Evolutionary conservation across 1,139 yeast genomes (phyloP), one percentile per base, ranked within the genome.

Genomic region (Scheffersomyces insectosa): DNA sequence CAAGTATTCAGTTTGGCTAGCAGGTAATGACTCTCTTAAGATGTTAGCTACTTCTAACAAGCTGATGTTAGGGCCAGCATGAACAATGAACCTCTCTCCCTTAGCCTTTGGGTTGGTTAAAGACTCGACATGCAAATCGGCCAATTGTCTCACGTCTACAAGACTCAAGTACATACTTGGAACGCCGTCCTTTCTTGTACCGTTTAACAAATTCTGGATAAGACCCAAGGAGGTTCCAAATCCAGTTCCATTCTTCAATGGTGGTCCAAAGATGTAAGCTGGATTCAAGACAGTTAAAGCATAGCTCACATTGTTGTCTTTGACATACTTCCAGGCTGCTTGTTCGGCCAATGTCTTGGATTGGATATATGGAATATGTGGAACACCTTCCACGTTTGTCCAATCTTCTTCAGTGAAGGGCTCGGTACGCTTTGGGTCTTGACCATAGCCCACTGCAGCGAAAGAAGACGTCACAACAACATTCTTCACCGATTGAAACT

Each of bases 401-500:
- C 20, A 31, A 14, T 31, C 34, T n/a, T 31, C 20, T 20, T 31
- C 34, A 14, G 25, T 14, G 20, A 31, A 31, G 13, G 34, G 34
- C 8, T 31, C 23, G 20, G 34, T 15, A 14, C 20, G 34, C 34
- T 31, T 20, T 20, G 25, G 25, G 20, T 20, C 34, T 14, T 31
- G 34, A 3, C 34, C 34, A 31, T 31, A 31, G 20, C 23, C 34
- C 10, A 71, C 68, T 1, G 85, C 73, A 8, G 83, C 83, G 54
- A 65, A 73, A 0, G 85, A 77, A 0, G 85, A 80, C 1, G 86
- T 82, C 25, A 79, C 62, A 25, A 80, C 82, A 32, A 81, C 75
- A 16, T 70, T 66, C 41, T 67, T 72, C 36, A 81, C 77, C 37
- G 72, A 71, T n/a, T 78, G 75, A 25, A 63, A 54, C 49, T 67